These are phyloP conservation scores for Venturia nashicola DNA, from an alignment of 2,329 filamentous ascomycete genomes.

Conservation along the genomic window DNA sequence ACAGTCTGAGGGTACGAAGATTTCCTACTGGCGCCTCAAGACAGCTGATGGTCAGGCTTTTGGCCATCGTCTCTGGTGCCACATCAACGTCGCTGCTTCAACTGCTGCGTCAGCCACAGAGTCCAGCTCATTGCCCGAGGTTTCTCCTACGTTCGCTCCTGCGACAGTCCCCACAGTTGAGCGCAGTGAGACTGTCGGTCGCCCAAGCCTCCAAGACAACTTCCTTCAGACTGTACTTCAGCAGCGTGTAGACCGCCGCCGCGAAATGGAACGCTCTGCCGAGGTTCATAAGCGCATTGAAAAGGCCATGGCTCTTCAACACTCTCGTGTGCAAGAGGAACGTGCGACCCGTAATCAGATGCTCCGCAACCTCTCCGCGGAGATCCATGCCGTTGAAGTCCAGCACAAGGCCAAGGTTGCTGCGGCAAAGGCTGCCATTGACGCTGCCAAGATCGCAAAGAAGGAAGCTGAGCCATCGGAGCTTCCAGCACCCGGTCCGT, in stretches of 20 bases:
- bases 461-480: background rate
- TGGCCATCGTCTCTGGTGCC: conserved; percentile 90
- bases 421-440: conserved; percentile 7
- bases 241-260: conserved; percentile 2
- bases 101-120: background rate
- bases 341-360: background rate
- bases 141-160: conserved; percentile 2
- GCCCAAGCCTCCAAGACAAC: conserved; percentile 5
- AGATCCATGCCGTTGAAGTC: conserved; percentile 4
- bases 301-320: background rate
- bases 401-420: conserved; percentile 5
- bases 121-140: background rate
- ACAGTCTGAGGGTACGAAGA: conserved; percentile 59
- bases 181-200: background rate
- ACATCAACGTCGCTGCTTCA: conserved; percentile 52
- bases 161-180: background rate
- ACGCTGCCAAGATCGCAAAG: conserved; percentile 3
- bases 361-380: conserved; percentile 7
- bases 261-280: background rate
- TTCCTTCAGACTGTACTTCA: conserved; percentile 5
- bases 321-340: background rate
- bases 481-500: conserved; percentile 3
- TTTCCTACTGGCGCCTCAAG: conserved; percentile 95
- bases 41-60: conserved; percentile 70
- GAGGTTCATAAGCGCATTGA: conserved; percentile 1